These are phyloP conservation scores for Exophiala calicioides DNA, from an alignment of 2,329 filamentous ascomycete genomes.

Conservation along the genomic window DNA sequence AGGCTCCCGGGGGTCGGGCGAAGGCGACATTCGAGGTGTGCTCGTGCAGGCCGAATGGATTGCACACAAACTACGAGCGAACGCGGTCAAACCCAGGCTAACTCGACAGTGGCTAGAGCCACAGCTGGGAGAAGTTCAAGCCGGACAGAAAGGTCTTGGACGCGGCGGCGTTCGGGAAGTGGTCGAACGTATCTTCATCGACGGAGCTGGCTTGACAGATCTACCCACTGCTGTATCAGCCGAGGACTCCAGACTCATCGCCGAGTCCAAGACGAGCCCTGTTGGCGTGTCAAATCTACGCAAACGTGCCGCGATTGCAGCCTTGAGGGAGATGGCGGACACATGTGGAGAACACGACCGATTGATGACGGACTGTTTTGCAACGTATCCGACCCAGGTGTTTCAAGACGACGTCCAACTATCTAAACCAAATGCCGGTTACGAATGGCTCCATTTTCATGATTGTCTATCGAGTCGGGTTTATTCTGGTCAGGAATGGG, in stretches of 20 bases:
- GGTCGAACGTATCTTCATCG: constrained; percentile 65
- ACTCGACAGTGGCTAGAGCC: constrained; percentile 63
- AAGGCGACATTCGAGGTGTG: constrained; percentile 63
- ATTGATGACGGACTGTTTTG: constrained; percentile 72
- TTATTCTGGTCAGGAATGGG: constrained; percentile 87
- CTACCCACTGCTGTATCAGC: constrained; percentile 41
- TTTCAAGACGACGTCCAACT: constrained; percentile 93
- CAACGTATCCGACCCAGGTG: constrained; percentile 79
- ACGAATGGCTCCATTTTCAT: constrained; percentile 96
- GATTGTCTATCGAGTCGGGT: constrained; percentile 77
- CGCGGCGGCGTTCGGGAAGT: constrained; percentile 65
- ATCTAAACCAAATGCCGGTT: constrained; percentile 80
- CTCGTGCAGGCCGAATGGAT: constrained; percentile 68
- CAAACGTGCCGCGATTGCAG: constrained; percentile 60
- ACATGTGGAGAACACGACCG: constrained; percentile 64
- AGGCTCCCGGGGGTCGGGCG: constrained; percentile 47
- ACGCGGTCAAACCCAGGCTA: constrained; percentile 42
- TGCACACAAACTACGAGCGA: constrained; percentile 57
- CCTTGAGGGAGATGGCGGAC: constrained; percentile 63
- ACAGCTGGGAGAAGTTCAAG: constrained; percentile 55
- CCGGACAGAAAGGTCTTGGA: constrained; percentile 58
- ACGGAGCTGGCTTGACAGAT: constrained; percentile 64
- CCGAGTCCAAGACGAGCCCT: constrained; percentile 37
- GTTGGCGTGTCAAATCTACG: constrained; percentile 61
- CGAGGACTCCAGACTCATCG: constrained; percentile 40